Evolutionary conservation across 257 asterid genomes (phyloP).

Genomic region (Rubia yunnanensis): DNA sequence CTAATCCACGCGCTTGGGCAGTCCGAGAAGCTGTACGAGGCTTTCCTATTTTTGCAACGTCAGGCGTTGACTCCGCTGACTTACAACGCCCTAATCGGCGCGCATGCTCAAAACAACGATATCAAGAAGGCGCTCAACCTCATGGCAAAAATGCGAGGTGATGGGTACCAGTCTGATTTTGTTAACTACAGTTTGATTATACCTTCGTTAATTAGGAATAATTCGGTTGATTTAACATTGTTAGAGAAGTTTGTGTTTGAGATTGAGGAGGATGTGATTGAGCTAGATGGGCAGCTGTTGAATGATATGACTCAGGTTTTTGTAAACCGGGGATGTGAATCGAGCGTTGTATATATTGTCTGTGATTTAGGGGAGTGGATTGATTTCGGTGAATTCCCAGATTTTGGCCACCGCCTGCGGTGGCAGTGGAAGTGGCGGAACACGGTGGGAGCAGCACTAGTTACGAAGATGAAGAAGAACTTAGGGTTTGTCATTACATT

Average conservation of each 20-base stretch:
- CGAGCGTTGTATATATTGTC: slow-evolving; percentile 58
- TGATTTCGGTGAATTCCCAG: too few relatives aligned
- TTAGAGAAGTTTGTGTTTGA: slow-evolving; percentile 58
- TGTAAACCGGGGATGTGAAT: slow-evolving; percentile 65
- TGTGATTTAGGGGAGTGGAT: slow-evolving; percentile 67
- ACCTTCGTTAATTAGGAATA: slow-evolving; percentile 59
- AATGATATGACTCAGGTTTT: slow-evolving; percentile 73
- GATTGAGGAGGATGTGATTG: slow-evolving; percentile 66
- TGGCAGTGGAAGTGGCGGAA: too few relatives aligned
- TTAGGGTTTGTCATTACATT: too few relatives aligned
- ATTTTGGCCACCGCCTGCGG: too few relatives aligned
- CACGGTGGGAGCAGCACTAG: too few relatives aligned
- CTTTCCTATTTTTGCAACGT: slow-evolving; percentile 75
- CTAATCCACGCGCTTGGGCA: slow-evolving; percentile 74
- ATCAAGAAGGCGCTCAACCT: slow-evolving; percentile 76
- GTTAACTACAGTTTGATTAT: slow-evolving; percentile 82
- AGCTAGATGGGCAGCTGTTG: slow-evolving; percentile 68
- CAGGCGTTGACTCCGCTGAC: slow-evolving; percentile 76
- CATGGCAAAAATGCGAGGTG: slow-evolving; percentile 78
- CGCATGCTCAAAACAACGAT: slow-evolving; percentile 85
- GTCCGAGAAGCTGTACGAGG: slow-evolving; percentile 77
- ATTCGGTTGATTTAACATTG: slow-evolving; percentile 41
- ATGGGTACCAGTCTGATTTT: slow-evolving; percentile 79
- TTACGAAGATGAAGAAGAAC: too few relatives aligned
- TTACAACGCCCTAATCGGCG: slow-evolving; percentile 89